These are phyloP conservation scores for Saccharomycopsis javanensis DNA, from an alignment of 805 yeast genomes.

Conservation along the genomic window DNA sequence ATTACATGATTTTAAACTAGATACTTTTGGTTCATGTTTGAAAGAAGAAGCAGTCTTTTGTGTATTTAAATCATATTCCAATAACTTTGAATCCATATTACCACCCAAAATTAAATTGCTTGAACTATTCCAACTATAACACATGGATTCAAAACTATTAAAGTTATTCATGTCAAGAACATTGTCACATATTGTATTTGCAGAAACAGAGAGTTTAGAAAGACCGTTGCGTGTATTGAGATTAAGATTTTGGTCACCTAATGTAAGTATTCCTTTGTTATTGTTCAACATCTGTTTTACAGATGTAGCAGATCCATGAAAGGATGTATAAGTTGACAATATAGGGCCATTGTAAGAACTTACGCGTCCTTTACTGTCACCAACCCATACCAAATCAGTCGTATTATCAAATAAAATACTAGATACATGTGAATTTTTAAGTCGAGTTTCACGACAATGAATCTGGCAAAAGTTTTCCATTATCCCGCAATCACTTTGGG, in stretches of 20 bases:
- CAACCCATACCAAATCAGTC: conserved; percentile 80
- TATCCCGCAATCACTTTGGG: too few species aligned
- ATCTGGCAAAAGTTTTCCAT: conserved; percentile 16
- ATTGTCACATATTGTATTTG: conserved; percentile 23
- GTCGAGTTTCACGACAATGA: conserved; percentile 6
- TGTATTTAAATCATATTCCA: conserved; percentile 35
- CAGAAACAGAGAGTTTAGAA: conserved; percentile 23
- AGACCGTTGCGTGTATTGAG: conserved; percentile 52
- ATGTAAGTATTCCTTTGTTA: conserved; percentile 44
- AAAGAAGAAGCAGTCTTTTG: conserved; percentile 29
- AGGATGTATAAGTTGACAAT: conserved; percentile 45
- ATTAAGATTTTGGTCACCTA: conserved; percentile 42
- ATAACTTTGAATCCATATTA: conserved; percentile 21
- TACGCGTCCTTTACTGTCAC: conserved; percentile 52
- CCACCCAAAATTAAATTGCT: conserved; percentile 8
- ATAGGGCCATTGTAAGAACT: conserved; percentile 26
- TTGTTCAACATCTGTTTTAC: conserved; percentile 46
- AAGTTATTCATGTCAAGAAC: conserved; percentile 23
- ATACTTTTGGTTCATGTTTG: conserved; percentile 36
- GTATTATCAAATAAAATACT: conserved; percentile 47
- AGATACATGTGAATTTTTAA: background rate
- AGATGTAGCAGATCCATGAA: conserved; percentile 37
- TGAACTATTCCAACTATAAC: conserved; percentile 5
- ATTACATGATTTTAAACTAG: conserved; percentile 39
- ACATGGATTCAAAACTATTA: conserved; percentile 24